Evolutionary conservation across 441 rosid species (phyloP).

Genomic region (Gossypium aridum): DNA sequence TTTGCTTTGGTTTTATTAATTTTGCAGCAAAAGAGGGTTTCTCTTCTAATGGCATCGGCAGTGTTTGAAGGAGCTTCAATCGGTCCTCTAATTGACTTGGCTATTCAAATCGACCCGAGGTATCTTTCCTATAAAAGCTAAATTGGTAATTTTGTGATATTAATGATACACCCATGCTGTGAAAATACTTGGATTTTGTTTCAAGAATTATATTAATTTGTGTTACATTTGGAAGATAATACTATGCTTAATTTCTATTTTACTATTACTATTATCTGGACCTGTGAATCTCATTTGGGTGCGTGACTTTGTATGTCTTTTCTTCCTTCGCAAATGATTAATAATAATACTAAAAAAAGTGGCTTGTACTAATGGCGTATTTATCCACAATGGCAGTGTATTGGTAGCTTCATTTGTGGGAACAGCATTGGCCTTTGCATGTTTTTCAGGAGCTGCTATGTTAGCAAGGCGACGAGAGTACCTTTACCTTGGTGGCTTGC

Average conservation of each 20-base stretch:
- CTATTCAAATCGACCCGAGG: constrained; percentile 64
- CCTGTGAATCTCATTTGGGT: neutral
- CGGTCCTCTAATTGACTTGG: constrained; percentile 64
- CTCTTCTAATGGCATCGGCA: constrained; percentile 50
- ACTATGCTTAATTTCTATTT: neutral
- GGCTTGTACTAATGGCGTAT: neutral
- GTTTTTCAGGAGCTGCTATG: constrained; percentile 83
- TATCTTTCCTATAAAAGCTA: constrained; percentile 1
- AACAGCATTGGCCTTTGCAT: constrained; percentile 61
- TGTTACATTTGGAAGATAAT: neutral
- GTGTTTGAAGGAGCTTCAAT: constrained; percentile 66
- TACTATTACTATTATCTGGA: neutral
- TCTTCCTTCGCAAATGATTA: neutral
- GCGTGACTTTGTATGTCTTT: neutral
- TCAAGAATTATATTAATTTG: neutral
- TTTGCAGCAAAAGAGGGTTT: constrained; percentile 52
- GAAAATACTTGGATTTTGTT: neutral
- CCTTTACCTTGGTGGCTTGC: constrained; percentile 76
- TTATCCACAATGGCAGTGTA: constrained; percentile 31
- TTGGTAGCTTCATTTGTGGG: constrained; percentile 77
- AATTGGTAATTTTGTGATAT: neutral
- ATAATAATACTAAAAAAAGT: neutral
- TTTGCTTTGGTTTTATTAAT: neutral
- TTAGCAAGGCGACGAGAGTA: constrained; percentile 76
- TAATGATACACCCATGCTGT: neutral